Percentiles rank a stretch among this genome's conserved stretches.
Conservation (phyloP, 331 rosid species). For the Quercus lobata region DNA sequence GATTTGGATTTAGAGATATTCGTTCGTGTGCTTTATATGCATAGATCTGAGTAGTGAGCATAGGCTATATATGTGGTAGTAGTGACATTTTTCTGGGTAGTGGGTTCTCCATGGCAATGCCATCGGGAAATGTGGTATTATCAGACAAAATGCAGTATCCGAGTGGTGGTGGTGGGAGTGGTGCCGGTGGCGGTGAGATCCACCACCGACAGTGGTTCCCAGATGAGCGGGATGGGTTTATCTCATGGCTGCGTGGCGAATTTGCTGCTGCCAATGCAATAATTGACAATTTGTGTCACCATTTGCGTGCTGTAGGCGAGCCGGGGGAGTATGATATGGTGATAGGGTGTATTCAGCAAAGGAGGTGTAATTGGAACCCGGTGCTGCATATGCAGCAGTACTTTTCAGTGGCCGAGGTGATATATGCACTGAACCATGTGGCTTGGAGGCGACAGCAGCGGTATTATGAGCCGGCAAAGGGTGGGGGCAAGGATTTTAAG, state of each 20-base stretch:
- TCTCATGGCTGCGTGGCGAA: slow-evolving; percentile 91
- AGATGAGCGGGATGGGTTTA: slow-evolving; percentile 94
- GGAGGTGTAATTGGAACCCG: slow-evolving; percentile 85
- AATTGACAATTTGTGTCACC: slow-evolving; percentile 86
- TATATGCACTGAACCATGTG: slow-evolving; percentile 66
- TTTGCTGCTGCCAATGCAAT: slow-evolving; percentile 97
- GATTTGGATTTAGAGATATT: slow-evolving; percentile 11
- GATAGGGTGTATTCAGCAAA: slow-evolving; percentile 61
- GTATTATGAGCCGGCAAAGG: slow-evolving; percentile 53
- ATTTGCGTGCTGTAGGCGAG: slow-evolving; percentile 72
- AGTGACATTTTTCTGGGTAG: slow-evolving; percentile 25
- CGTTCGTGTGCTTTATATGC: slow-evolving; percentile 8
- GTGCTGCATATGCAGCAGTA: slow-evolving; percentile 97
- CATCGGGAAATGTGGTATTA: slow-evolving; percentile 76
- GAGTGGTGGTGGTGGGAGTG: slow-evolving; percentile 37
- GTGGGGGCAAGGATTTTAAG: slow-evolving; percentile 54
- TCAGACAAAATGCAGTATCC: slow-evolving; percentile 81
- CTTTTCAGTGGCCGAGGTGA: slow-evolving; percentile 79
- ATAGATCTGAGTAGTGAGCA: slow-evolving; percentile 47
- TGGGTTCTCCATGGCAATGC: slow-evolving; percentile 85
- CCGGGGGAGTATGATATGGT: slow-evolving; percentile 78
- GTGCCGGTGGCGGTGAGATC: slow-evolving; percentile 49
- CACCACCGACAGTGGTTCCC: slow-evolving; percentile 73
- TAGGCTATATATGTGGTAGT: slow-evolving; percentile 41
- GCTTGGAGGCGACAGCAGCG: slow-evolving; percentile 81